Evolutionary conservation across 306 rosid species (phyloP), one percentile per base, ranked within the genome.

Genomic region (Rosa lucieae): DNA sequence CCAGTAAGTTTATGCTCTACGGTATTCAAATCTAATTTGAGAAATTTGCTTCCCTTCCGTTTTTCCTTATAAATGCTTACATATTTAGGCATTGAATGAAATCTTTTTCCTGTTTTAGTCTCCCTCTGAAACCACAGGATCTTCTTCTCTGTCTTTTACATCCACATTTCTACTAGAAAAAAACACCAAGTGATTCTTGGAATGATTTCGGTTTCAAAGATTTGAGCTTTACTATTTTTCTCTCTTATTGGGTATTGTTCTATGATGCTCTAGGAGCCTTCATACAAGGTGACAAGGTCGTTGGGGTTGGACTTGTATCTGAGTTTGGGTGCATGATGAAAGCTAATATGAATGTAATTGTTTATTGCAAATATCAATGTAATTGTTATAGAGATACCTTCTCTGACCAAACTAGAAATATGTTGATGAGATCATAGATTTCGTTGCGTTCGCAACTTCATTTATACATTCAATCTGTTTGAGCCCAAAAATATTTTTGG

Each of bases 251-350:
- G 79, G 61, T 76, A 17, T 61, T 62, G 61, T 62, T 32, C n/a
- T 6, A 20, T 62, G 13, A 51, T 17, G 66, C 6, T 73, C 26
- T 39, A 23, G 39, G 39, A 61, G 67, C 39, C 48, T 67, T 14
- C 39, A 23, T 42, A 74, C 23, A 46, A 23, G 59, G 79, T 62
- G 71, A 62, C 55, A 44, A 39, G 49, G 26, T 23, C 26, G 32
- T 72, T 51, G 59, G 29, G 66, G 48, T 56, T 40, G 40, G 68
- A 63, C 68, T 62, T 63, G 68, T 29, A 56, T 56, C 68, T 62
- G 61, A 29, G 48, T 23, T 23, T 23, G 26, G 26, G 26, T 23
- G 26, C 26, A 23, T 23, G 26, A 23, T 23, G 26, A 23, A 23
- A 23, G 26, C 26, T 23, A 23, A 23, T 23, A 23, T 23, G 26